Evolutionary conservation across 2,329 filamentous ascomycete genomes (phyloP).

Genomic region (Verticillium longisporum): DNA sequence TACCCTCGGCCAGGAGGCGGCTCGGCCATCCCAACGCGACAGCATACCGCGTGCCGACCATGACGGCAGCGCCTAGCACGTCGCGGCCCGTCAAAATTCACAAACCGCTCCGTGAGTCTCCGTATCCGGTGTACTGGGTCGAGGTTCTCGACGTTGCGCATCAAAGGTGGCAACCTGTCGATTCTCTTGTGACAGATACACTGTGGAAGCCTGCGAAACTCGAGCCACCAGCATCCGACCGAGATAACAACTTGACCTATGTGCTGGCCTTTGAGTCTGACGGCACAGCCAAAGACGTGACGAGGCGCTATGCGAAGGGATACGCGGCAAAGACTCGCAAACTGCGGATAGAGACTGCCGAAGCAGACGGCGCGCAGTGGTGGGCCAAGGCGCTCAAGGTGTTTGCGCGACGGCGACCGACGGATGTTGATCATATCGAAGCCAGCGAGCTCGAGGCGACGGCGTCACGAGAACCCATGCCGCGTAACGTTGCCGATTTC

Average conservation of each 20-base stretch:
- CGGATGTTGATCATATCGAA: constrained; percentile 78
- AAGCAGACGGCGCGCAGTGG: constrained; percentile 44
- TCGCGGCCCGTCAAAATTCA: constrained; percentile 22
- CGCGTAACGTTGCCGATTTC: constrained; percentile 78
- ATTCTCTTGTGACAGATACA: constrained; percentile 71
- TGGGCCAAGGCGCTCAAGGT: constrained; percentile 44
- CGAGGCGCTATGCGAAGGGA: constrained; percentile 76
- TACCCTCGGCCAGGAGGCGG: constrained; percentile 35
- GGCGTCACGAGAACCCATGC: constrained; percentile 75
- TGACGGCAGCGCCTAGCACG: constrained; percentile 28
- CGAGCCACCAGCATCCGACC: constrained; percentile 76
- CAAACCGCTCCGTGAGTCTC: constrained; percentile 56
- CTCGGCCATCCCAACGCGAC: constrained; percentile 49
- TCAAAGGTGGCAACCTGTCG: constrained; percentile 87
- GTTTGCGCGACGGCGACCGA: constrained; percentile 34
- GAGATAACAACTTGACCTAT: constrained; percentile 72
- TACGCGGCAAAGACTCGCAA: constrained; percentile 88
- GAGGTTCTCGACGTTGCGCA: constrained; percentile 81
- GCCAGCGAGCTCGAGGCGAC: constrained; percentile 65
- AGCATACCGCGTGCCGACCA: constrained; percentile 40
- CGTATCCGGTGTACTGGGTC: constrained; percentile 87
- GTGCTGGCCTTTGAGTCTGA: constrained; percentile 81
- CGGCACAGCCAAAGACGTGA: constrained; percentile 75
- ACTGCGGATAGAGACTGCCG: constrained; percentile 62
- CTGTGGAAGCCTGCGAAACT: constrained; percentile 70